Base-by-base conservation (phyloP, 495 filamentous ascomycete genomes). In the Pseudotulostoma volvatum region DNA sequence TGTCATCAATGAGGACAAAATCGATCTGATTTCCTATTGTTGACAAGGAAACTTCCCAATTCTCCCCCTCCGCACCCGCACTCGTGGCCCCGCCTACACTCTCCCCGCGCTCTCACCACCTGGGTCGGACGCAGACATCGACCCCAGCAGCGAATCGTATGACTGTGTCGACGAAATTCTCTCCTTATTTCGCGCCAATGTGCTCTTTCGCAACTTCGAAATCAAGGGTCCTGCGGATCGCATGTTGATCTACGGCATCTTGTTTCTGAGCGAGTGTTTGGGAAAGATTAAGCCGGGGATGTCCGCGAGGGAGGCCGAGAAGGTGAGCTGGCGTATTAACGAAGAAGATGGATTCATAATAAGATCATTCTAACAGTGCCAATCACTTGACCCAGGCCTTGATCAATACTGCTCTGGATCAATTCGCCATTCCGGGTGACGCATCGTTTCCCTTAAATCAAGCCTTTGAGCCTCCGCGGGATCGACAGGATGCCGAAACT, bases 131-230 rank as follows among this genome's bases (percentile, higher is more conserved):
- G 55, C 74, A 41, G 75, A 76, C 34, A 75, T 93, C 44, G 78
- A 93, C 56, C 74, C 83, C 25, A 79, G 86, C 52, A 76, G 72
- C 56, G 81, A 90, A 54, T 80, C 76, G 44, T 96, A 96, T 66
- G 90, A 97, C 68, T 77, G 86, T 38, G 70, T 95, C 7, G 90
- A 97, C 61, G 90, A 97, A 62, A 78, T 87, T 19, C 71, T 97
- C 35, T 76, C 74, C 2, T 74, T 95, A 19, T 97, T 95, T 73
- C 83, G 90, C 37, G 88, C 92, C 55, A 96, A 97, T 66, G 95
- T 90, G 31, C 77, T 97, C 54, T 97, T 97, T 69, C 81, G 92
- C 47, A 97, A 97, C 69, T 97, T 97, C 54, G 92, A 95, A 69
- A 93, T 96, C 73, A 86, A 93, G 55, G 90, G 90, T 13, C 83